Conservation (phyloP, 1,284 basidiomycete species). For the Cutaneotrichosporon mucoides region DNA sequence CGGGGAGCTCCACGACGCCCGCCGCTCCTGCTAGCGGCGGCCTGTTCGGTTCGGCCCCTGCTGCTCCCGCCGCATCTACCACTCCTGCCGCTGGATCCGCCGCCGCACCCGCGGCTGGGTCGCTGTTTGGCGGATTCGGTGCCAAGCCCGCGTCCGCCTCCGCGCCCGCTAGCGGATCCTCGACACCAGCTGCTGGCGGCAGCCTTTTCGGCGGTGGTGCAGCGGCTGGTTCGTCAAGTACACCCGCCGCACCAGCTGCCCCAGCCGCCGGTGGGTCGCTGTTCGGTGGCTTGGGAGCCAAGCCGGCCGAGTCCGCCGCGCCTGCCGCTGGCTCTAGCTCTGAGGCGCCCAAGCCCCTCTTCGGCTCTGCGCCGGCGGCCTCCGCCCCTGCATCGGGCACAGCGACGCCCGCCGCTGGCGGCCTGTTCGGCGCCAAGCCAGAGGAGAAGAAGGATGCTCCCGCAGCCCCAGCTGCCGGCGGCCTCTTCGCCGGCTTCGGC, state of each 20-base stretch:
- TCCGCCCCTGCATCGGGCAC: neutral
- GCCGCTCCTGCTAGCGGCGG: neutral
- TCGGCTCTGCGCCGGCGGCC: conserved; percentile 30
- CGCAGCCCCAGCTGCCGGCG: conserved; percentile 4
- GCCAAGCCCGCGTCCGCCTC: conserved; percentile 17
- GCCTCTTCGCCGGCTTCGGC: conserved; percentile 33
- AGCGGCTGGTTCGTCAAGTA: neutral
- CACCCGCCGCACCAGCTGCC: too few relatives aligned
- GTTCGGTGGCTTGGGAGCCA: too few relatives aligned
- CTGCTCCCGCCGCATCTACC: neutral
- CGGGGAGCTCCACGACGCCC: neutral
- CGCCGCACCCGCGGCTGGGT: conserved; percentile 21
- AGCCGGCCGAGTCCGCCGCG: neutral
- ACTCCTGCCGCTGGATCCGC: conserved; percentile 7
- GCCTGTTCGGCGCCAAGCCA: conserved; percentile 16
- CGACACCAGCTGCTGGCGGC: conserved; percentile 26
- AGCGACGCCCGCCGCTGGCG: conserved; percentile 2
- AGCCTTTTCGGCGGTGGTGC: conserved; percentile 18
- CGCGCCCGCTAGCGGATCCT: conserved; percentile 11
- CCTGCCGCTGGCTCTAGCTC: conserved; percentile 1
- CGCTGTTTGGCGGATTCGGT: conserved; percentile 28
- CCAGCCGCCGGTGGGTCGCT: too few relatives aligned
- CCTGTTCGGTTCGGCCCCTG: conserved; percentile 27
- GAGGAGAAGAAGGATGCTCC: conserved; percentile 13
- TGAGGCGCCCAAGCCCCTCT: conserved; percentile 29